phyloP scores from a whole-genome alignment of 371 early-diverging fungal species.

The Mortierella sp. region DNA sequence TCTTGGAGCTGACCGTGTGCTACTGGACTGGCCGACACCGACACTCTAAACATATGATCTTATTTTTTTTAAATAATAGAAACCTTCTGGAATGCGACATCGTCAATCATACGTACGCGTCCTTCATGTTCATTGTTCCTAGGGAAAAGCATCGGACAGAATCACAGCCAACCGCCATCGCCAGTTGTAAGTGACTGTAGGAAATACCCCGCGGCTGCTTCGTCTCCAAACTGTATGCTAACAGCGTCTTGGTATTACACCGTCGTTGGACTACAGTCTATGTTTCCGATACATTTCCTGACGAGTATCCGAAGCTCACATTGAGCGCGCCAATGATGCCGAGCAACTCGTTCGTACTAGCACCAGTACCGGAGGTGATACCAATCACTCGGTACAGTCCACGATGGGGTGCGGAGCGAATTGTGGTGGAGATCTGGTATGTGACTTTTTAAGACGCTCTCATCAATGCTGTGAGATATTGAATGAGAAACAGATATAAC shows the following conservation, averaged over 20 bases:
- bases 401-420: constrained; percentile 43
- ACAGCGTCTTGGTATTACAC: no score
- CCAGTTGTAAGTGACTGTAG: constrained; percentile 34
- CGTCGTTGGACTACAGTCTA: constrained; percentile 17
- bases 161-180: constrained; percentile 17
- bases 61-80: no score
- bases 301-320: constrained; percentile 41
- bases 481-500: no score
- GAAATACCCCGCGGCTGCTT: no score
- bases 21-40: no score
- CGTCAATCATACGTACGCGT: constrained; percentile 17
- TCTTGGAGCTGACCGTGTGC: neutral
- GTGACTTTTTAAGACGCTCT: neutral
- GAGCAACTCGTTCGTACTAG: neutral
- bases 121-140: constrained; percentile 31
- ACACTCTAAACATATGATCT: no score
- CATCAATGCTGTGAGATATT: no score
- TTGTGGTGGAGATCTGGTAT: constrained; percentile 39
- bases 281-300: constrained; percentile 36
- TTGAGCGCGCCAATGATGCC: constrained; percentile 23
- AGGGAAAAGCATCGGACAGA: constrained; percentile 15
- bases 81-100: constrained; percentile 38
- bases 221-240: no score
- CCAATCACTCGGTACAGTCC: constrained; percentile 38
- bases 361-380: constrained; percentile 28